Percentiles rank a stretch among this genome's conserved stretches.
Evolutionary conservation across 169 alveolate genomes (phyloP).

Genomic region (Theileria parva): DNA sequence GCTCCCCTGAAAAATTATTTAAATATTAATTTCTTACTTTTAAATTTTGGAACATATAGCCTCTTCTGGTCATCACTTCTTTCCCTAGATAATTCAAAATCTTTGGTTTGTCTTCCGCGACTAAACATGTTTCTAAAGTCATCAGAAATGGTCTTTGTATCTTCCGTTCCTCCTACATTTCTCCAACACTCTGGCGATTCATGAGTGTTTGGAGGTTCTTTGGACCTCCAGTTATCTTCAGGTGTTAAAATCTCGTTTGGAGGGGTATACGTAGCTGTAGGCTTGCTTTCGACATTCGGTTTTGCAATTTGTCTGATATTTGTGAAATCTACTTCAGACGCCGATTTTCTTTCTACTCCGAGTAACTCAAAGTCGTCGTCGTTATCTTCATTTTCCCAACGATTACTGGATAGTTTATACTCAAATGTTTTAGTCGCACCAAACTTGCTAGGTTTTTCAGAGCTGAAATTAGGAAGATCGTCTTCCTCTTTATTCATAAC

Average conservation of each 20-base stretch:
- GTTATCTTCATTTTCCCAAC: slow-evolving; percentile 63
- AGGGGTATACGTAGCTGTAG: background rate
- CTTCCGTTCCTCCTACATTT: background rate
- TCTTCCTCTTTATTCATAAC: slow-evolving; percentile 55
- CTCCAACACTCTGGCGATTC: slow-evolving; percentile 8
- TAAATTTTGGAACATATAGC: slow-evolving; percentile 54
- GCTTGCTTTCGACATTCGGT: background rate
- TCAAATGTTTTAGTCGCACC: slow-evolving; percentile 25
- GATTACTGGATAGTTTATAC: slow-evolving; percentile 7
- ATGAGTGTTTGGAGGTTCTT: background rate
- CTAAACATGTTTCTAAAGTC: background rate
- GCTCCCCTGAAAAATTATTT: slow-evolving; percentile 20
- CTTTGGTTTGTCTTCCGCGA: background rate
- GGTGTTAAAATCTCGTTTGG: background rate
- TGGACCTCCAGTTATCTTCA: slow-evolving; percentile 27
- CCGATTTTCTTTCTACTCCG: slow-evolving; percentile 7
- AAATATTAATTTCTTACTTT: background rate
- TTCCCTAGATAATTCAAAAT: slow-evolving; percentile 7
- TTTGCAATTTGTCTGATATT: slow-evolving; percentile 26
- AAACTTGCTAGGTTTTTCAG: slow-evolving; percentile 29
- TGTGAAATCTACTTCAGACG: slow-evolving; percentile 53
- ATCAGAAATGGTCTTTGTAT: background rate
- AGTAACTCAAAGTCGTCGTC: slow-evolving; percentile 46
- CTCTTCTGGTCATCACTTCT: slow-evolving; percentile 20
- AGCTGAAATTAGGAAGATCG: slow-evolving; percentile 30